Percentiles rank a stretch among this genome's conserved stretches.
Evolutionary conservation across 352 stramenopile species (phyloP).

Genomic region (Blastocystis sp.): DNA sequence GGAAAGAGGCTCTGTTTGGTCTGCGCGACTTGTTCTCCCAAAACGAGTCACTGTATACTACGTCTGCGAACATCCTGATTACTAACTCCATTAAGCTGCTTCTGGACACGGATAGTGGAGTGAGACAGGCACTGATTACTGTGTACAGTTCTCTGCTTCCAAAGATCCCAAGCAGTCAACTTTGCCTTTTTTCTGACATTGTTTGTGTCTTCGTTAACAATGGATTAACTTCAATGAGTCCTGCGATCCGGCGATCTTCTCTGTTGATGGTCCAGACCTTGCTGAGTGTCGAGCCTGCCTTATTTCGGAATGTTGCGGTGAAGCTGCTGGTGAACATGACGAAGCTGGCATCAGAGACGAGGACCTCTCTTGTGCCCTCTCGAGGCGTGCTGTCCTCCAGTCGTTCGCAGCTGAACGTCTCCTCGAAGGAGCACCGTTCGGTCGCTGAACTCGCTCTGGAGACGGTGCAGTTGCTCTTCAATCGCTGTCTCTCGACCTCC

Average conservation of each 20-base stretch:
- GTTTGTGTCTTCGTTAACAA: slow-evolving; percentile 52
- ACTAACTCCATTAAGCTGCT: slow-evolving; percentile 27
- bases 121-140: slow-evolving; percentile 24
- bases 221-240: slow-evolving; percentile 37
- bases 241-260: background rate
- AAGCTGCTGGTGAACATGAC: background rate
- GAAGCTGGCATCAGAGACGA: slow-evolving; percentile 25
- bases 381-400: slow-evolving; percentile 9
- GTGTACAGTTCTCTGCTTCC: background rate
- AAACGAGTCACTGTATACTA: slow-evolving; percentile 11
- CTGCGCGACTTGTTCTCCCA: slow-evolving; percentile 26
- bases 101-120: background rate
- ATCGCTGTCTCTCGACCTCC: background rate
- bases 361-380: background rate
- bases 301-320: background rate
- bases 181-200: background rate
- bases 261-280: slow-evolving; percentile 16
- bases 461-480: slow-evolving; percentile 16
- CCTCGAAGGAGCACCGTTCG: background rate
- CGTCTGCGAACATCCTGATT: slow-evolving; percentile 27
- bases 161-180: background rate
- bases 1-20: slow-evolving; percentile 37
- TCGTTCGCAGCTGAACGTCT: background rate
- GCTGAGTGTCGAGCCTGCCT: slow-evolving; percentile 18
- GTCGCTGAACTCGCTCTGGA: slow-evolving; percentile 7